A percentile compares a stretch with the other conserved stretches of the same genome.
phyloP scores from a whole-genome alignment of 495 filamentous ascomycete species.

The Thermothielavioides terrestris region DNA sequence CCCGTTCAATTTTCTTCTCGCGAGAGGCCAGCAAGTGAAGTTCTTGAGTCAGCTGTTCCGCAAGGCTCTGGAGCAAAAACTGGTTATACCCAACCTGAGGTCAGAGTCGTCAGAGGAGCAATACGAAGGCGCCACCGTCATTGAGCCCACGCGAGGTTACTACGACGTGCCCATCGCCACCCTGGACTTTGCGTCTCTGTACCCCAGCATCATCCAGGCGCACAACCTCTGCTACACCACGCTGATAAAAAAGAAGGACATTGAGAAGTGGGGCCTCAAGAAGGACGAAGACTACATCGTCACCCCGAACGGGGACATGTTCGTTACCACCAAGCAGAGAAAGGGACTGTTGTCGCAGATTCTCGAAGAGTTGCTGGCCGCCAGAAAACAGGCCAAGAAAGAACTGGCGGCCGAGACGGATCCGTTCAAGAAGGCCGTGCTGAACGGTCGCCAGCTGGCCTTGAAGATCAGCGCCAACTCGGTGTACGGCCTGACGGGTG shows the following conservation, averaged over 20 bases:
- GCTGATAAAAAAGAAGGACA: conserved; percentile 66
- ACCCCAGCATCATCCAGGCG: conserved; percentile 97
- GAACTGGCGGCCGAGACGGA: conserved; percentile 88
- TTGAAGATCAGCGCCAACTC: conserved; percentile 96
- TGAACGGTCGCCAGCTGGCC: conserved; percentile 95
- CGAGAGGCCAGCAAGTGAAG: conserved; percentile 92
- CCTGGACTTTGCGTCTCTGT: conserved; percentile 96
- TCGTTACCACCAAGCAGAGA: conserved; percentile 76
- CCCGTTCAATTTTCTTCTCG: conserved; percentile 88
- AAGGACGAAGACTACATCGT: conserved; percentile 94
- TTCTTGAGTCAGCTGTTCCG: conserved; percentile 97
- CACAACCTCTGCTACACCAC: conserved; percentile 99
- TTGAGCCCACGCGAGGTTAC: conserved; percentile 86
- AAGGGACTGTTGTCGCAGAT: conserved; percentile 93
- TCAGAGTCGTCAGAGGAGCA: conserved; percentile 63
- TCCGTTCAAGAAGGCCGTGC: conserved; percentile 91
- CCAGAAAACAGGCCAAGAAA: conserved; percentile 87
- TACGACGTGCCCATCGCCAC: conserved; percentile 93
- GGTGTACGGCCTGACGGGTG: conserved; percentile 95
- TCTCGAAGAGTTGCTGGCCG: conserved; percentile 80
- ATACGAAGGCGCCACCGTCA: conserved; percentile 97
- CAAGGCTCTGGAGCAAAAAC: conserved; percentile 80
- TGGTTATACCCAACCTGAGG: conserved; percentile 83
- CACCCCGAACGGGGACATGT: conserved; percentile 89
- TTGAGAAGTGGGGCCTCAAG: conserved; percentile 62